phyloP scores from a whole-genome alignment of 1,284 basidiomycete species.

The Stygiomarasmius scandens region DNA sequence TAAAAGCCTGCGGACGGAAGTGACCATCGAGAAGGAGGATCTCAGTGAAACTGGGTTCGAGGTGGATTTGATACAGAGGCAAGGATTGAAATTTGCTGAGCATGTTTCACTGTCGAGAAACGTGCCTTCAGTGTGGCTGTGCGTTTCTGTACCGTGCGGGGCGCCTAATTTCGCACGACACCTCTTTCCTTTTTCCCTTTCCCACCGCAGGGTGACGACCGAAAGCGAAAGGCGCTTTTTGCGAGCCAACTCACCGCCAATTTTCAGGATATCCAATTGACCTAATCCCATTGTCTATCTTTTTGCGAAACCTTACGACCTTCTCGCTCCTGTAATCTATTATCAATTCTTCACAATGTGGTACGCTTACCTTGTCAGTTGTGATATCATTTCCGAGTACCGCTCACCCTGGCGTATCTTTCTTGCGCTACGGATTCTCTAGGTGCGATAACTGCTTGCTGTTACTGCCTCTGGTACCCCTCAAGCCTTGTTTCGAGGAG shows the following conservation, averaged over 20 bases:
- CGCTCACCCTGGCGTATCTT: constrained; percentile 4
- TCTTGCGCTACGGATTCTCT: neutral
- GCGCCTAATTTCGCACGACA: neutral
- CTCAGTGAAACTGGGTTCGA: neutral
- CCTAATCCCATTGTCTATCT: constrained; percentile 1
- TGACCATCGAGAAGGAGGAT: neutral
- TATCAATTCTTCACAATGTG: constrained; percentile 6
- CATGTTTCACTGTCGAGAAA: neutral
- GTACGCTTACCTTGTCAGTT: neutral
- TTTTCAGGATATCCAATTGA: neutral
- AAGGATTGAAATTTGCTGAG: neutral
- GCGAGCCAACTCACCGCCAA: constrained; percentile 3
- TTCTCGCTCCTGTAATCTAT: neutral
- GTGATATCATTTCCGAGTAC: neutral
- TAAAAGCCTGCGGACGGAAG: neutral
- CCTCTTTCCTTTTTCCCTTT: neutral
- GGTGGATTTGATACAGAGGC: neutral
- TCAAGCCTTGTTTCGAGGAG: constrained; percentile 17
- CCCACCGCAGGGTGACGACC: constrained; percentile 1
- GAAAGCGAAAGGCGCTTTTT: neutral
- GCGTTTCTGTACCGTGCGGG: neutral
- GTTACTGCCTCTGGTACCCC: constrained; percentile 65
- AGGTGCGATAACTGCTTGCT: constrained; percentile 31
- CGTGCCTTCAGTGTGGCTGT: neutral
- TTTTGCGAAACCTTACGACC: constrained; percentile 12